Evolutionary conservation across 306 rosid species (phyloP).

Genomic region (Vachellia collinsii): DNA sequence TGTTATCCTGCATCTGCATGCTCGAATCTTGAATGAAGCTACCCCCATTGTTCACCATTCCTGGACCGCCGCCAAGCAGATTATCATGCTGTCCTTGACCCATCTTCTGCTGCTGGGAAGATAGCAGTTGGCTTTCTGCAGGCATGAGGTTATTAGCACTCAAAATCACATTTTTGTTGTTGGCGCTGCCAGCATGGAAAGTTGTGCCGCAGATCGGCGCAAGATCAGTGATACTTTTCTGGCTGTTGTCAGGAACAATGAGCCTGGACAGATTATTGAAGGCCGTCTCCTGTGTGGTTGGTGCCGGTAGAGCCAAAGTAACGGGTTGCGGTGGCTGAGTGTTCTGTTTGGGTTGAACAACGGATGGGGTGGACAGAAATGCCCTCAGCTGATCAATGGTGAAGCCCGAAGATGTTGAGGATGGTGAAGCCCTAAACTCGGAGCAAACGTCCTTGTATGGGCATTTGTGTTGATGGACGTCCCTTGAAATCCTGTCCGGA

Average conservation of each 20-base stretch:
- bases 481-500: slow-evolving; percentile 63
- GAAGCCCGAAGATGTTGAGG: slow-evolving; percentile 33
- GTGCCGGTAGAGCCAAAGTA: slow-evolving; percentile 44
- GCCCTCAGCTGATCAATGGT: slow-evolving; percentile 60
- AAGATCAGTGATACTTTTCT: slow-evolving; percentile 60
- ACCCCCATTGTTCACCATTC: slow-evolving; percentile 47
- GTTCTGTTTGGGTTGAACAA: slow-evolving; percentile 49
- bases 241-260: slow-evolving; percentile 66
- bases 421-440: no score
- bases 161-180: slow-evolving; percentile 41
- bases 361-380: slow-evolving; percentile 50
- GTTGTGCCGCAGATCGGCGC: slow-evolving; percentile 59
- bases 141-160: slow-evolving; percentile 23
- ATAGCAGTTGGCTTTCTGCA: slow-evolving; percentile 43
- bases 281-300: slow-evolving; percentile 13
- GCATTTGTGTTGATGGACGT: slow-evolving; percentile 66
- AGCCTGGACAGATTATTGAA: slow-evolving; percentile 49
- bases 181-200: not conserved
- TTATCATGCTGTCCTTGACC: slow-evolving; percentile 47
- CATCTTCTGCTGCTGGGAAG: slow-evolving; percentile 34
- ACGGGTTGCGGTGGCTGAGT: slow-evolving; percentile 33
- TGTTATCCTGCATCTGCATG: slow-evolving; percentile 32
- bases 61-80: slow-evolving; percentile 47
- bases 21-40: slow-evolving; percentile 47
- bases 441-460: slow-evolving; percentile 27